Percentiles rank a stretch among this genome's conserved stretches.
phyloP scores from a whole-genome alignment of 768 basidiomycete species.

The Daedalea quercina region DNA sequence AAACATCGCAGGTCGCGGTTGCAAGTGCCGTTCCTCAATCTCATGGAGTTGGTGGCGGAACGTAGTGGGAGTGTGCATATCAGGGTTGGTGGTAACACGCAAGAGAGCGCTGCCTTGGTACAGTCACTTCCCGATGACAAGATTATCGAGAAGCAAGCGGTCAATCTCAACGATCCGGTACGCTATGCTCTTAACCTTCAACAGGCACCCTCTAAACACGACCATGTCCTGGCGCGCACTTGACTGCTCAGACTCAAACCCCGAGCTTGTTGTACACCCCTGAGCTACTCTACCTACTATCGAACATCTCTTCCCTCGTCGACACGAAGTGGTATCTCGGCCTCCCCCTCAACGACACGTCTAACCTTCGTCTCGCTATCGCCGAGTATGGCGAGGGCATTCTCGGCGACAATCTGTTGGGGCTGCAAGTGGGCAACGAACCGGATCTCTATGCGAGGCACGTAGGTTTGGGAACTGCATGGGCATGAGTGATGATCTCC shows the following conservation, averaged over 20 bases:
- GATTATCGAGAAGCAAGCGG: constrained; percentile 45
- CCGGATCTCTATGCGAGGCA: constrained; percentile 45
- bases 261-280: constrained; percentile 42
- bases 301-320: constrained; percentile 36
- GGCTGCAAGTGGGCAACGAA: constrained; percentile 55
- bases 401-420: constrained; percentile 37
- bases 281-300: constrained; percentile 44
- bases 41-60: constrained; percentile 37
- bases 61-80: constrained; percentile 35
- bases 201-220: neutral
- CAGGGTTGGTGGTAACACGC: constrained; percentile 44
- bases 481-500: neutral
- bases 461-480: constrained; percentile 8
- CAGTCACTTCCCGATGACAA: constrained; percentile 39
- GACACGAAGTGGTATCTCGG: constrained; percentile 44
- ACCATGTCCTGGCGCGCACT: too few species aligned
- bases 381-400: constrained; percentile 36
- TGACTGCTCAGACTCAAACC: constrained; percentile 42
- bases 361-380: constrained; percentile 25
- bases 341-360: constrained; percentile 23
- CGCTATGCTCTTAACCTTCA: constrained; percentile 33
- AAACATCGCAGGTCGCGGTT: constrained; percentile 37
- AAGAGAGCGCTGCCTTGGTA: constrained; percentile 43
- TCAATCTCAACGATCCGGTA: constrained; percentile 31
- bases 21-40: constrained; percentile 43